Base-by-base conservation (phyloP, 2,329 filamentous ascomycete genomes). In the Fonsecaea nubica region DNA sequence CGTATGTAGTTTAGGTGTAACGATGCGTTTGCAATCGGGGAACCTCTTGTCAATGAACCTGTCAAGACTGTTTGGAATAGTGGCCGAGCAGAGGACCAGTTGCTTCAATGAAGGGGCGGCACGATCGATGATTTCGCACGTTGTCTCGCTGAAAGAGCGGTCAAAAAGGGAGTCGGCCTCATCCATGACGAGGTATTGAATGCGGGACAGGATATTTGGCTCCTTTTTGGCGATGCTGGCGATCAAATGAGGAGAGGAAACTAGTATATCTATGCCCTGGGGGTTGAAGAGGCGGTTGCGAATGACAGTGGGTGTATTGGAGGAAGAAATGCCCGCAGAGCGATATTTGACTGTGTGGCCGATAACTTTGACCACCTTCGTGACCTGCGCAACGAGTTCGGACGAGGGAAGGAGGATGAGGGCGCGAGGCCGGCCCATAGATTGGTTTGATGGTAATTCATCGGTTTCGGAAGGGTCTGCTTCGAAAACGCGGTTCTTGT, bases 161-260 rank as follows among this genome's bases (percentile, higher is more conserved):
- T 99, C 96, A 72, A 99, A 87, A 9, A 99, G 87, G 3, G 93
- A 97, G 79, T 99, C 95, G 1, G 96, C 96, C 82, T 99, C 96
- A 76, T 99, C 96, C 57, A 97, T 85, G 66, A 99, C 86, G 10
- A 99, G 85, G 76, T 98, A 92, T 1, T 87, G 89, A 65, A 98
- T 93, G 12, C 92, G 90, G n/a, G 92, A 93, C 40, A 99, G 87
- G 68, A 99, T 89, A 74, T 97, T 94, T 10, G 95, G 95, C 71
- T 97, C 93, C 21, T 89, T 90, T 71, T 96, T 89, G 12, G 92
- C 92, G 75, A 99, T 95, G 68, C 92, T 93, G 63, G 90, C 86
- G 45, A 99, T 86, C 10, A 99, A 85, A 75, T 97, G 93, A 4
- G 95, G 96, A 0, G 95, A 99, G 15, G 92, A 85, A 66, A 98